phyloP scores from a whole-genome alignment of 441 rosid species.

The Dalechampia spathulata region DNA sequence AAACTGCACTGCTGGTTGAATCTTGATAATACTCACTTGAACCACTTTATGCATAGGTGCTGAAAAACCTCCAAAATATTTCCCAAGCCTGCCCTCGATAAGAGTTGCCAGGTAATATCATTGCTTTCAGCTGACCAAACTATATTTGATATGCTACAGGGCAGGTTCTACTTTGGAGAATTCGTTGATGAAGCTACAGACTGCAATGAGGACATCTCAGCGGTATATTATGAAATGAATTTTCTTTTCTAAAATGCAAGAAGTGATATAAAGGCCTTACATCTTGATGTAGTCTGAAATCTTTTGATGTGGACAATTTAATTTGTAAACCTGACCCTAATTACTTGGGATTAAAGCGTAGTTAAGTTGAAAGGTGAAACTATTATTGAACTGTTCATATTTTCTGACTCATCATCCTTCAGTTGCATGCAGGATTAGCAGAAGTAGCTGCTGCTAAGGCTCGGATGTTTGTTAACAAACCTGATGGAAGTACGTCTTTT shows the following conservation, averaged over 20 bases:
- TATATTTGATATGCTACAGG: constrained; percentile 38
- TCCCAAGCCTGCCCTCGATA: not conserved
- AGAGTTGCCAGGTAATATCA: not conserved
- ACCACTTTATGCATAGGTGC: not conserved
- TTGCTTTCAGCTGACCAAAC: constrained; percentile 4
- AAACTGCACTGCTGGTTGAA: not conserved
- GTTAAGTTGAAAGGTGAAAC: too few relatives aligned
- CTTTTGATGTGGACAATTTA: not conserved
- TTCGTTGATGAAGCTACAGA: constrained; percentile 49
- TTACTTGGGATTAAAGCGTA: too few relatives aligned
- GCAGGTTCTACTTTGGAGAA: constrained; percentile 92
- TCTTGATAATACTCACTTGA: not conserved
- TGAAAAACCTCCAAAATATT: not conserved
- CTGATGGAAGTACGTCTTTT: constrained; percentile 75
- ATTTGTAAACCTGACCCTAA: too few relatives aligned
- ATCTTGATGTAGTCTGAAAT: too few relatives aligned
- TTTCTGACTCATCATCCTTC: constrained; percentile 26
- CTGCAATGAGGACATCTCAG: constrained; percentile 59
- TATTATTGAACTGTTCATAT: too few relatives aligned
- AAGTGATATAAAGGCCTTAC: too few relatives aligned
- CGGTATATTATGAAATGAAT: constrained; percentile 36
- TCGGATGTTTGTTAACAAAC: constrained; percentile 83
- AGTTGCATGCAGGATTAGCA: constrained; percentile 87
- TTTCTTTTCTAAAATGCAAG: constrained; percentile 9
- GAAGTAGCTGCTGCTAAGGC: constrained; percentile 99